Evolutionary conservation across 192 early-diverging fungal genomes (phyloP), one percentile per base, ranked within the genome.

Genomic region (Backusella tuberculispora): DNA sequence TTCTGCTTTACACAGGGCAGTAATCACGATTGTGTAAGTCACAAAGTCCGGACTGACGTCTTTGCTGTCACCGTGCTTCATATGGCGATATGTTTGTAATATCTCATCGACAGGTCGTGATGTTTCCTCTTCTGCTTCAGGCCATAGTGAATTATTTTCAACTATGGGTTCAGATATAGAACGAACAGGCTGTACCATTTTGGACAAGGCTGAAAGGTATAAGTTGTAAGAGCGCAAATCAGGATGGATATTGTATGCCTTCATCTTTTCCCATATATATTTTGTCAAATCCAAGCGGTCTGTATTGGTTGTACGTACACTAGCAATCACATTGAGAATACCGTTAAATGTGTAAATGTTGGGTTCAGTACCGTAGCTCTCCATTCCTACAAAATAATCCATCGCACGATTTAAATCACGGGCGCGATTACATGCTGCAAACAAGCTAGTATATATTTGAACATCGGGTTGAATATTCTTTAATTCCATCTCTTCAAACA

Each of bases 401-500:
- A 79, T 29, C 5, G 74, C 74, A 26, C 63, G 41, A 8, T 73
- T 34, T 0, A 78, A 24, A 38, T 80, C 65, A 24, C n/a, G 24
- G 6, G 29, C n/a, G 21, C 26, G 41, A 14, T 24, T 37, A 63
- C 13, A 64, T 43, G 24, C 43, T 69, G 45, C 74, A 70, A 14
- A 84, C n/a, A 7, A 69, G 38, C 4, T 73, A 41, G 63, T 76
- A 53, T 76, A 84, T 0, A 72, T 63, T 15, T 71, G 56, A 17
- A 41, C 5, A 44, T 78, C 81, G 5, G 80, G 73, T 14, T 38
- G 46, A 40, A 81, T 44, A 7, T 63, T 77, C 4, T 47, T 37
- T 0, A 64, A 5, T 26, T 76, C 83, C 81, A 85, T 85, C 37
- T 76, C 74, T n/a, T 78, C 37, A 63, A 73, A 81, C 26, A 76